These are phyloP conservation scores for Termitomyces titanicus DNA, from an alignment of 768 basidiomycete species.

Conservation along the genomic window DNA sequence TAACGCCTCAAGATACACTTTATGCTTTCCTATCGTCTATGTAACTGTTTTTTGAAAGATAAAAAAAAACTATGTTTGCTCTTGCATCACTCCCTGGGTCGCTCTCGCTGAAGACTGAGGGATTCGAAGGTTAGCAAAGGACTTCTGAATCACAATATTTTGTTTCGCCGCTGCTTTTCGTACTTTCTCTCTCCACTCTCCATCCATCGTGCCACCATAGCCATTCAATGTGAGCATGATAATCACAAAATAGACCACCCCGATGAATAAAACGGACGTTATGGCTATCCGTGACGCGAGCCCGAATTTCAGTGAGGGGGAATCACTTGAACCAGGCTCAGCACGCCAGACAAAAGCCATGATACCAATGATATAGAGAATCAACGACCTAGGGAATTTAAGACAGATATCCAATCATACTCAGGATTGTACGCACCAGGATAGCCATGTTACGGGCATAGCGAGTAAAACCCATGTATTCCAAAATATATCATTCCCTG, in stretches of 20 bases:
- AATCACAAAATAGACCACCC: slow-evolving; percentile 52
- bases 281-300: slow-evolving; percentile 52
- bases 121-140: neutral
- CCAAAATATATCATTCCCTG: slow-evolving; percentile 29
- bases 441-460: slow-evolving; percentile 66
- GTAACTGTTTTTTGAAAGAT: no score
- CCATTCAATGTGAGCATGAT: slow-evolving; percentile 56
- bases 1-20: no score
- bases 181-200: slow-evolving; percentile 1
- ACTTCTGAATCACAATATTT: neutral
- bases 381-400: slow-evolving; percentile 47
- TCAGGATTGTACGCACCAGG: slow-evolving; percentile 41
- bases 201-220: slow-evolving; percentile 38
- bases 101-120: no score
- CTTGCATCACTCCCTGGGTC: no score
- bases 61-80: no score
- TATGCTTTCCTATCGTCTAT: no score
- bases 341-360: slow-evolving; percentile 67
- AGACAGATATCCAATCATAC: neutral
- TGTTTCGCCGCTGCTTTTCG: neutral
- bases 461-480: slow-evolving; percentile 63
- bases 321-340: neutral
- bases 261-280: slow-evolving; percentile 48
- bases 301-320: slow-evolving; percentile 35
- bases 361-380: slow-evolving; percentile 58